Evolutionary conservation across 768 basidiomycete species (phyloP).

Genomic region (Tubosaeta sp.): DNA sequence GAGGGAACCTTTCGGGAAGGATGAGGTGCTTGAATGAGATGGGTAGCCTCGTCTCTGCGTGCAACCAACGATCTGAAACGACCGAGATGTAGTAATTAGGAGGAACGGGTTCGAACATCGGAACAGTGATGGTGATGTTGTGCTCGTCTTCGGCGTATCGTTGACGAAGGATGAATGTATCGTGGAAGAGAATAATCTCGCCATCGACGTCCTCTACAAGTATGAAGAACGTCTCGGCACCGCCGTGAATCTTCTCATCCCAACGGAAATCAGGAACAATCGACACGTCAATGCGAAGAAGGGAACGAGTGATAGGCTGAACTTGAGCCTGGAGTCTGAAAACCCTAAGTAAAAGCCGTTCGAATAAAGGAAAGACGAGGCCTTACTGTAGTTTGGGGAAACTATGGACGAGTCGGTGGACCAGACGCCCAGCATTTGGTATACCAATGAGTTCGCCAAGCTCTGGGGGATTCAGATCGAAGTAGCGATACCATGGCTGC

Average conservation of each 20-base stretch:
- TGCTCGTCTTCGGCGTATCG: conserved; percentile 93
- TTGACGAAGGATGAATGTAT: conserved; percentile 87
- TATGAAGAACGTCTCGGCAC: conserved; percentile 88
- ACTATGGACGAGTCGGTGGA: conserved; percentile 89
- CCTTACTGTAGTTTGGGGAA: conserved; percentile 92
- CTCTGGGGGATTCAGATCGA: conserved; percentile 86
- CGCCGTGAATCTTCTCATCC: conserved; percentile 92
- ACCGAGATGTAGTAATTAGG: conserved; percentile 98
- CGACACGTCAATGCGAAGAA: conserved; percentile 88
- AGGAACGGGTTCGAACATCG: conserved; percentile 95
- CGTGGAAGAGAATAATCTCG: conserved; percentile 93
- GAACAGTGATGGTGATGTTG: conserved; percentile 89
- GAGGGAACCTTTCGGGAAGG: conserved; percentile 94
- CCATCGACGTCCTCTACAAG: conserved; percentile 97
- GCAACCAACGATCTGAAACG: conserved; percentile 93
- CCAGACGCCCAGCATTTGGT: conserved; percentile 86
- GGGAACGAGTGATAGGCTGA: conserved; percentile 91
- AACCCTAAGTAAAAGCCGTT: neutral
- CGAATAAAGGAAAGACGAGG: neutral
- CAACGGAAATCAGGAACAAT: conserved; percentile 98
- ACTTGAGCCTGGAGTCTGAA: conserved; percentile 87
- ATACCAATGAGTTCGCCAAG: conserved; percentile 94
- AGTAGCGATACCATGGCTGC: conserved; percentile 95
- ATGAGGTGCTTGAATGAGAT: conserved; percentile 98
- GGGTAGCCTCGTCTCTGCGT: conserved; percentile 90